Evolutionary conservation across 2,329 filamentous ascomycete species (phyloP).

Genomic region (Fusarium algeriense): DNA sequence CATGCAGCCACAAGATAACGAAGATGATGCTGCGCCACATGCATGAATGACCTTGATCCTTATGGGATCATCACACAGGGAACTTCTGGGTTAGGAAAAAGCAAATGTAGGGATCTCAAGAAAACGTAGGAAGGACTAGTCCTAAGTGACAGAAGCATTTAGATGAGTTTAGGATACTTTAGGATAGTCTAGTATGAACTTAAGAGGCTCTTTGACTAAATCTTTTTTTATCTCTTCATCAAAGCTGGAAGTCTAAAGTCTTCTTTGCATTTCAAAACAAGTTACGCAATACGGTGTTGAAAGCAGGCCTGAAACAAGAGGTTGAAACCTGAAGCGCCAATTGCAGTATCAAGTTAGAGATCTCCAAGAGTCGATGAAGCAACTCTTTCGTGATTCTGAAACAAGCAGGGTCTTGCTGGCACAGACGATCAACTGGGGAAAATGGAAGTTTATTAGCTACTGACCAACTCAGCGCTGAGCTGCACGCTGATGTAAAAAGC

Average conservation of each 20-base stretch:
- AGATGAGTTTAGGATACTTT: not conserved
- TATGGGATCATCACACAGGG: constrained; percentile 1
- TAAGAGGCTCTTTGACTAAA: not conserved
- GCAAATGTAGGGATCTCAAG: not conserved
- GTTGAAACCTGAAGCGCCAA: constrained; percentile 27
- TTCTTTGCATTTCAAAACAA: not conserved
- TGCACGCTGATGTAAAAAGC: constrained; percentile 32
- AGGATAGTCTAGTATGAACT: not conserved
- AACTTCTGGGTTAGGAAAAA: not conserved
- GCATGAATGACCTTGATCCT: constrained; percentile 9
- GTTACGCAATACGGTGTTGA: constrained; percentile 4
- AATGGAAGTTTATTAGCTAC: not conserved
- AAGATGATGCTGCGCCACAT: constrained; percentile 28
- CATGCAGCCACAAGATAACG: constrained; percentile 24
- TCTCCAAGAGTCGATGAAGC: constrained; percentile 25
- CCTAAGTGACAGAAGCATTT: not conserved
- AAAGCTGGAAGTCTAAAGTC: not conserved
- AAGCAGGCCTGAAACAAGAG: constrained; percentile 30
- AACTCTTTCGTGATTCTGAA: constrained; percentile 29
- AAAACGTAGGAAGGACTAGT: not conserved
- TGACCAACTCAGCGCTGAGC: constrained; percentile 12
- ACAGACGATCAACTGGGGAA: constrained; percentile 11
- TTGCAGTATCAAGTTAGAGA: not conserved
- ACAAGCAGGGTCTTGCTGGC: constrained; percentile 22
- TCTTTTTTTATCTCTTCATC: not conserved